Base-by-base conservation (phyloP, 176 grass and related monocot species). In the Rhynchospora pubera region DNA sequence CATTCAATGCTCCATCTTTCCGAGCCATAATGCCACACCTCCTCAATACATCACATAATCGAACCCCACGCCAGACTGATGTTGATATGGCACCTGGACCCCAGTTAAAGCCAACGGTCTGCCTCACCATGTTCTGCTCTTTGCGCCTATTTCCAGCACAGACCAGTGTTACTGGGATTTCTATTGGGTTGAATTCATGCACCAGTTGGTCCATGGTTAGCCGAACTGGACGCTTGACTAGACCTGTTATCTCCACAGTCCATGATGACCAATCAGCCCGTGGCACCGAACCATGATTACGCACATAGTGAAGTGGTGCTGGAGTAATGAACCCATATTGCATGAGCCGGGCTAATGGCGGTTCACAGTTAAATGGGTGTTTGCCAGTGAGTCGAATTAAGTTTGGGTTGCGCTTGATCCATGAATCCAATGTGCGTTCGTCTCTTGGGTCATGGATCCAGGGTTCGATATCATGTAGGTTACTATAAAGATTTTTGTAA, bases 281-380 rank as follows among this genome's bases (percentile, higher is more conserved):
- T 6, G 94, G 94, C 61, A 91, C 93, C 0, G 86, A 2, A 0
- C 86, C 90, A 81, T 94, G 92, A 85, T 94, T 94, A 64, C 92
- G 92, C 48, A 94, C 92, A 86, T 94, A 94, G 83, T 94, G 92
- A 15, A 94, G 66, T 42, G 87, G 87, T 14, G 30, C 70, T 1
- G 92, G 92, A 1, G 86, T 87, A 57, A 96, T 19, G 79, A 86
- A 87, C 26, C 88, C 85, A 57, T 90, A 86, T 9, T 57, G 57
- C 94, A 89, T 87, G 28, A 97, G 89, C 12, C 15, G 62, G 1
- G 87, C 6, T 1, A 90, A 77, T 34, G 94, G 94, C 3, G 89
- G 86, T 85, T 97, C 94, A 55, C 65, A 86, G 84, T 97, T 97
- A 85, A 97, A 87, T 0, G 94, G 94, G 74, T 97, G 94, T 82